These are phyloP conservation scores for Biscutella laevigata DNA, from an alignment of 441 rosid genomes.

Conservation along the genomic window DNA sequence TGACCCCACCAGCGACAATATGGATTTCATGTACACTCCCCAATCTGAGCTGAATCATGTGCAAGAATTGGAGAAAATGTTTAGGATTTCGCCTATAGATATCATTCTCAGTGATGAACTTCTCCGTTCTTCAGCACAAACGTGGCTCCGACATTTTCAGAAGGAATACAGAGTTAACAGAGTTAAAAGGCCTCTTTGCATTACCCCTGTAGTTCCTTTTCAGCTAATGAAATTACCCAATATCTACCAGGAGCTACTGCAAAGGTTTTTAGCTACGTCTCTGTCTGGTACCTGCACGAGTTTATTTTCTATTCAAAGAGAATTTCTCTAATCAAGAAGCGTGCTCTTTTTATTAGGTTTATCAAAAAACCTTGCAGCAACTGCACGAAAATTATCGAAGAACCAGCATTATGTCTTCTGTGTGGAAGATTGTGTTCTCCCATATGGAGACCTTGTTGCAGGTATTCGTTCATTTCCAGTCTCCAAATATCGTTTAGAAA, in stretches of 20 bases:
- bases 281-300: conserved; percentile 5
- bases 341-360: conserved; percentile 43
- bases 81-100: conserved; percentile 66
- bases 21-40: conserved; percentile 29
- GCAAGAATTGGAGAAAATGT: conserved; percentile 60
- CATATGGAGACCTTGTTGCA: conserved; percentile 81
- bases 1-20: conserved; percentile 25
- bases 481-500: conserved; percentile 4
- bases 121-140: conserved; percentile 41
- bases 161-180: conserved; percentile 32
- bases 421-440: conserved; percentile 94
- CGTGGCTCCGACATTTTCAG: conserved; percentile 67
- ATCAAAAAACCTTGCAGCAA: conserved; percentile 64
- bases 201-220: conserved; percentile 69
- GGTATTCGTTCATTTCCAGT: conserved; percentile 36
- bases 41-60: conserved; percentile 51
- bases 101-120: conserved; percentile 46
- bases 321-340: conserved; percentile 17
- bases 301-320: not conserved
- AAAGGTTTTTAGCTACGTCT: conserved; percentile 49
- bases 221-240: conserved; percentile 80
- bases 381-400: conserved; percentile 50
- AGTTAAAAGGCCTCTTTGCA: conserved; percentile 28
- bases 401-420: conserved; percentile 81
- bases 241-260: conserved; percentile 79